Evolutionary conservation across 108 stramenopile genomes (phyloP).

Genomic region (Schizochytrium sp.): DNA sequence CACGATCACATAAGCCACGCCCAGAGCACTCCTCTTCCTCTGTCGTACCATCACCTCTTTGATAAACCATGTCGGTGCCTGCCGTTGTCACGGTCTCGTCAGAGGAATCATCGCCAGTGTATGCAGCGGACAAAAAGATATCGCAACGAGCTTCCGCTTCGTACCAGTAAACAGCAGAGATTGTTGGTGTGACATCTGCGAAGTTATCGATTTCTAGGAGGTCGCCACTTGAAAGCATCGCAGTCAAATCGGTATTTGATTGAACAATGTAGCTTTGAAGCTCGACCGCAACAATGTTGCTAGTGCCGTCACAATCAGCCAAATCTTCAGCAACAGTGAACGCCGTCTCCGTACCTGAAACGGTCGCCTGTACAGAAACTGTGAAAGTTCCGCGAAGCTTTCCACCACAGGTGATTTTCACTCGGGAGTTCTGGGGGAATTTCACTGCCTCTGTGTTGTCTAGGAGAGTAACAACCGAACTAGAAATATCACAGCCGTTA

Average conservation of each 20-base stretch:
- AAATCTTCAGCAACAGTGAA: constrained; percentile 47
- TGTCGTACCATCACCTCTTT: constrained; percentile 19
- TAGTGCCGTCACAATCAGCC: not conserved
- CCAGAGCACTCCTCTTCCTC: constrained; percentile 76
- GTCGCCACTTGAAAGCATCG: not conserved
- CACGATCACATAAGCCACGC: constrained; percentile 75
- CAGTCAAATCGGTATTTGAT: not conserved
- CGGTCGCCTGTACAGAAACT: not conserved
- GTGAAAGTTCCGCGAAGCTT: constrained; percentile 34
- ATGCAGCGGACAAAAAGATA: not conserved
- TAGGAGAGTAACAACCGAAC: not conserved
- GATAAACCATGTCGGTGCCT: not conserved
- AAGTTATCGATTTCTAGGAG: not conserved
- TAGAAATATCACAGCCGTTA: not conserved
- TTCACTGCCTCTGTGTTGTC: too few species aligned
- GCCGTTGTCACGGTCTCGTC: not conserved
- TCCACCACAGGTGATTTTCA: constrained; percentile 42
- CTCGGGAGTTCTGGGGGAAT: not conserved
- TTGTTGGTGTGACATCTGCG: not conserved
- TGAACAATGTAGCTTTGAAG: constrained; percentile 12
- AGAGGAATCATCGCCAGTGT: not conserved
- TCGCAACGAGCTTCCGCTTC: not conserved
- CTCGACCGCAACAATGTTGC: not conserved
- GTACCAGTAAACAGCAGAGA: not conserved
- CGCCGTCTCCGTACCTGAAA: not conserved